A percentile compares a stretch with the other conserved stretches of the same genome.
Conservation (phyloP, 257 asterid species). For the Ballota nigra region DNA sequence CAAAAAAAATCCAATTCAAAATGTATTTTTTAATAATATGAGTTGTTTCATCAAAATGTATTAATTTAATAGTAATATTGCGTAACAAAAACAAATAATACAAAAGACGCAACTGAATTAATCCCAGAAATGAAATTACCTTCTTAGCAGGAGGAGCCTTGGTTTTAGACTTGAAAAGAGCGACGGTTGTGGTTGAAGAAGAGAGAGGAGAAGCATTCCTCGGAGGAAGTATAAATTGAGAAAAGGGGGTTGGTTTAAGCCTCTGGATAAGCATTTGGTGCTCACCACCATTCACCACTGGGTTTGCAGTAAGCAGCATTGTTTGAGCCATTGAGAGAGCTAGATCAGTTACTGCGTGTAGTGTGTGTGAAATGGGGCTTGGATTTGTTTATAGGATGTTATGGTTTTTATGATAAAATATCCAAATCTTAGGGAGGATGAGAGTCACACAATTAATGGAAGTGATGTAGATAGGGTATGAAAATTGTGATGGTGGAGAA, state of each 20-base stretch:
- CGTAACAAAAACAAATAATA: no score
- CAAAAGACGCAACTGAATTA: no score
- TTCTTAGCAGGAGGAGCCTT: slow-evolving; percentile 71
- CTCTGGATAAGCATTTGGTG: slow-evolving; percentile 46
- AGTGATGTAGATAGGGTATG: slow-evolving; percentile 35
- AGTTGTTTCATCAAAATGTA: no score
- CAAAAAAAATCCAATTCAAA: not conserved
- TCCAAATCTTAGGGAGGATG: slow-evolving; percentile 13
- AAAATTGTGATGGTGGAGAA: slow-evolving; percentile 27
- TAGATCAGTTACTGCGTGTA: not conserved
- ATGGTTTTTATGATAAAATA: not conserved
- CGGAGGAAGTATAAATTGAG: slow-evolving; percentile 43
- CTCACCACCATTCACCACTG: slow-evolving; percentile 32
- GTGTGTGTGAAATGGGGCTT: not conserved
- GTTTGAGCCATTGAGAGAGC: slow-evolving; percentile 42
- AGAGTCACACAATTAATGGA: slow-evolving; percentile 31
- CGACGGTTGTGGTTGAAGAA: slow-evolving; percentile 35
- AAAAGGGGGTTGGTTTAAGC: slow-evolving; percentile 47
- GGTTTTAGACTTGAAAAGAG: slow-evolving; percentile 72
- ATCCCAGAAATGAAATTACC: slow-evolving; percentile 20
- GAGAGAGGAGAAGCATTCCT: slow-evolving; percentile 31
- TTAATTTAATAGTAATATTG: no score
- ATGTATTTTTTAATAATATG: no score
- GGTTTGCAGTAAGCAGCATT: slow-evolving; percentile 65
- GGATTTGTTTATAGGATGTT: not conserved